Evolutionary conservation across 2,329 filamentous ascomycete species (phyloP).

Genomic region (Graphilbum fragrans): DNA sequence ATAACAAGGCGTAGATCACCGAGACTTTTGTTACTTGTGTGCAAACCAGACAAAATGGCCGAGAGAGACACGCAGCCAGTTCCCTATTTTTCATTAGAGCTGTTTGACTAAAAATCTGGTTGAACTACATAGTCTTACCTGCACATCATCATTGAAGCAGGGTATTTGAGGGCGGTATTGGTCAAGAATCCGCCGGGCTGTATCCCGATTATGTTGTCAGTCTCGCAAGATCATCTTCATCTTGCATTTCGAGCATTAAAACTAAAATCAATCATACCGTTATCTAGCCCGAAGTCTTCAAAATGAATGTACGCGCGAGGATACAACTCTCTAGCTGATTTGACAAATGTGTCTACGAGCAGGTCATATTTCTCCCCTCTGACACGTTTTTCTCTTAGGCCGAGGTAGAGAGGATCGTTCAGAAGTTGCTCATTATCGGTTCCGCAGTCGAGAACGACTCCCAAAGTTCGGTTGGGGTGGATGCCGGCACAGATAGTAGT

Average conservation of each 20-base stretch:
- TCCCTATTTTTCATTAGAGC: conserved; percentile 39
- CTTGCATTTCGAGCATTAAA: too few species aligned
- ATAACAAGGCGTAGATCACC: conserved; percentile 59
- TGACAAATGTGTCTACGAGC: conserved; percentile 66
- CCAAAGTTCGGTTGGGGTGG: conserved; percentile 64
- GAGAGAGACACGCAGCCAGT: conserved; percentile 81
- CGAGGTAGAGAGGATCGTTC: conserved; percentile 68
- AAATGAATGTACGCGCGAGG: conserved; percentile 80
- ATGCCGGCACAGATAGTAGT: conserved; percentile 82
- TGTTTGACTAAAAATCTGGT: too few species aligned
- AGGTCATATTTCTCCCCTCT: conserved; percentile 62
- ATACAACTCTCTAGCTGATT: conserved; percentile 53
- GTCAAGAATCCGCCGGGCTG: conserved; percentile 62
- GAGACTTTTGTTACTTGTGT: conserved; percentile 55
- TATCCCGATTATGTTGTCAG: not conserved
- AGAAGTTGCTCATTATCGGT: conserved; percentile 69
- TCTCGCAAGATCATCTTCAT: not conserved
- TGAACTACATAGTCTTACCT: not conserved
- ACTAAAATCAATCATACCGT: conserved; percentile 33
- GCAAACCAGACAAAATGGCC: conserved; percentile 64
- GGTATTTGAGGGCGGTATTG: conserved; percentile 60
- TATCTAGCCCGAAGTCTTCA: conserved; percentile 72
- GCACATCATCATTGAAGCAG: conserved; percentile 83
- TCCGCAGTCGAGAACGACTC: conserved; percentile 75
- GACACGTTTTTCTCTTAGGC: conserved; percentile 53